Evolutionary conservation across 345 rosid genomes (phyloP).

Genomic region (Citrus glauca): DNA sequence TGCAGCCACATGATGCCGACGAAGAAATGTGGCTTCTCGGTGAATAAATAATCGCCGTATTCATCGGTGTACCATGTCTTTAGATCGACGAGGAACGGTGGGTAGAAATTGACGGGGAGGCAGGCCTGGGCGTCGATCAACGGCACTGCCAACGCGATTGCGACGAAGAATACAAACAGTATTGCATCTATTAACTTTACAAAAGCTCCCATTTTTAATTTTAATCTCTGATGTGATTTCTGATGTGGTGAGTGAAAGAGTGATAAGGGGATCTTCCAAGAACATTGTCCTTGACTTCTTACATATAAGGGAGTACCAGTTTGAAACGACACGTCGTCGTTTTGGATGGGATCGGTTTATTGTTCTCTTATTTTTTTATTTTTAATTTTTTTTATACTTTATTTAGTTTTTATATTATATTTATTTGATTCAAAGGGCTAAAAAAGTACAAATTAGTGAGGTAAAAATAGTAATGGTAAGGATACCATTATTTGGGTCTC

Average conservation of each 20-base stretch:
- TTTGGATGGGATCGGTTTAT: not conserved
- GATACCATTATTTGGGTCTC: too few relatives aligned
- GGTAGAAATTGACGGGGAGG: slow-evolving; percentile 45
- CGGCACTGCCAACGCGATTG: slow-evolving; percentile 55
- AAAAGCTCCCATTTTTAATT: slow-evolving; percentile 46
- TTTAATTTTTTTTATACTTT: too few relatives aligned
- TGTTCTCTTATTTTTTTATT: too few relatives aligned
- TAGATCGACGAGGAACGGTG: slow-evolving; percentile 48
- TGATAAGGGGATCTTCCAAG: not conserved
- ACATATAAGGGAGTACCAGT: not conserved
- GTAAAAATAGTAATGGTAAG: too few relatives aligned
- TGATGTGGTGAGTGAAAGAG: not conserved
- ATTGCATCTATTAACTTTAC: slow-evolving; percentile 50
- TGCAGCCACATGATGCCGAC: slow-evolving; percentile 69
- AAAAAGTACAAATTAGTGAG: too few relatives aligned
- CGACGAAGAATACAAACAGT: slow-evolving; percentile 52
- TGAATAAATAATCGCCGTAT: slow-evolving; percentile 57
- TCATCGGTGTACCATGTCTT: slow-evolving; percentile 36
- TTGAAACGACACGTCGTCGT: not conserved
- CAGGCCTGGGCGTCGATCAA: slow-evolving; percentile 54
- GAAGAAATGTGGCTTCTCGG: slow-evolving; percentile 75
- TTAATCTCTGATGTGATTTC: too few relatives aligned
- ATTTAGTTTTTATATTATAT: too few relatives aligned
- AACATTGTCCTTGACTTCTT: not conserved
- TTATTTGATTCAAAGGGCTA: too few relatives aligned